Evolutionary conservation across 2,329 filamentous ascomycete species (phyloP).

Genomic region (Aspergillus unguis): DNA sequence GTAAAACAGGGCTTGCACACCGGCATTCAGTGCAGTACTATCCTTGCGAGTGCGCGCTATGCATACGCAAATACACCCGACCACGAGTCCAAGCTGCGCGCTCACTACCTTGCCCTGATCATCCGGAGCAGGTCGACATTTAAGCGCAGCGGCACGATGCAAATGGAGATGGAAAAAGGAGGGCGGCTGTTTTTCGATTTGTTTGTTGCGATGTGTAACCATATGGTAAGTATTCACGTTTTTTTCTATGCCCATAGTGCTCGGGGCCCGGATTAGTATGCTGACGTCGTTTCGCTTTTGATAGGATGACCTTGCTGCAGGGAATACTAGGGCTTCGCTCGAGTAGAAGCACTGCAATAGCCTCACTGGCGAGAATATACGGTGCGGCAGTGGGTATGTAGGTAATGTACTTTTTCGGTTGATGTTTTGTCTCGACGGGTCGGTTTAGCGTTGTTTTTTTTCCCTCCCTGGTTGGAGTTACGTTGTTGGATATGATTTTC

Average conservation of each 20-base stretch:
- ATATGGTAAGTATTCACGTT: conserved; percentile 63
- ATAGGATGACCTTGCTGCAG: conserved; percentile 12
- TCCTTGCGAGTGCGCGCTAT: conserved; percentile 81
- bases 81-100: conserved; percentile 82
- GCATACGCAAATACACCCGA: conserved; percentile 88
- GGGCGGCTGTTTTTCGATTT: conserved; percentile 89
- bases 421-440: not conserved
- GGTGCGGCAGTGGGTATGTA: not conserved
- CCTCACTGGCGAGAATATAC: not conserved
- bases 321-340: not conserved
- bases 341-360: not conserved
- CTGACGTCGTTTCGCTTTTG: not conserved
- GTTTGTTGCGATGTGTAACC: conserved; percentile 89
- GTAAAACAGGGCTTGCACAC: conserved; percentile 87
- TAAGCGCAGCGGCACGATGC: conserved; percentile 92
- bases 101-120: conserved; percentile 88
- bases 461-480: not conserved
- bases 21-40: conserved; percentile 79
- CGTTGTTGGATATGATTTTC: not conserved
- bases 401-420: not conserved
- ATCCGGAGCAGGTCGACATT: conserved; percentile 84
- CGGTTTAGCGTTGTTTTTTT: not conserved
- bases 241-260: not conserved
- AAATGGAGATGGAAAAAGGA: conserved; percentile 86
- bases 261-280: not conserved